Base-by-base conservation (phyloP, 768 basidiomycete genomes). In the Suillus decipiens region DNA sequence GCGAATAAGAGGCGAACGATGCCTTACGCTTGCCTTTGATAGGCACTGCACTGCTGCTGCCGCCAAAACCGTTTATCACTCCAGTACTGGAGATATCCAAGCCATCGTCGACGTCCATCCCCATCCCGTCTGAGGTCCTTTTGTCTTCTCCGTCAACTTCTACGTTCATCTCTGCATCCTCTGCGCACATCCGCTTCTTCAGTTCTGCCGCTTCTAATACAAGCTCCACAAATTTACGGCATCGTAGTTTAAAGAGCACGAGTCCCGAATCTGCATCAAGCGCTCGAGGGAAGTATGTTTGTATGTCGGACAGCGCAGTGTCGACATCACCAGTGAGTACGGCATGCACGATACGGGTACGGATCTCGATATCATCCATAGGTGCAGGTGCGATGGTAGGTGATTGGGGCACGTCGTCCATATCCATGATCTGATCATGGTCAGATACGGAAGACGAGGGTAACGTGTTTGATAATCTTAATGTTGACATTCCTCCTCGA, bases 211-310 rank as follows among this genome's bases (percentile, higher is more conserved):
- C 86, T 66, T 87, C 85, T 67, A 93, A 70, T 15, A 92, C 84
- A 34, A 93, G 82, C 74, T 95, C 93, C 51, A 95, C 87, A 69
- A 95, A 93, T 75, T 89, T 92, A 68, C 92, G 83, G 76, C 92
- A 93, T 31, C 89, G 84, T 68, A 96, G 75, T 73, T 90, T 92
- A 80, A 95, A 91, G n/a, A 84, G 75, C 76, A 95, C 82, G 17
- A 92, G 77, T 10, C 88, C 88, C 43, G 84, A 82, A 60, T 92
- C 88, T 33, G 83, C 83, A 63, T 83, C 83, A 28, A 95, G 78
- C 7, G 89, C 91, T 4, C 75, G 69, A 0, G 91, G 88, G 71
- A 88, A 87, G 63, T 88, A 80, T 59, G 71, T 75, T 64, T 77
- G 76, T 8, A 86, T 84, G 61, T 86, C 81, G 7, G 77, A 70